Percentiles rank a stretch among this genome's conserved stretches.
These are phyloP conservation scores for Nitzschia inconspicua DNA, from an alignment of 108 stramenopile genomes.

Conservation along the genomic window DNA sequence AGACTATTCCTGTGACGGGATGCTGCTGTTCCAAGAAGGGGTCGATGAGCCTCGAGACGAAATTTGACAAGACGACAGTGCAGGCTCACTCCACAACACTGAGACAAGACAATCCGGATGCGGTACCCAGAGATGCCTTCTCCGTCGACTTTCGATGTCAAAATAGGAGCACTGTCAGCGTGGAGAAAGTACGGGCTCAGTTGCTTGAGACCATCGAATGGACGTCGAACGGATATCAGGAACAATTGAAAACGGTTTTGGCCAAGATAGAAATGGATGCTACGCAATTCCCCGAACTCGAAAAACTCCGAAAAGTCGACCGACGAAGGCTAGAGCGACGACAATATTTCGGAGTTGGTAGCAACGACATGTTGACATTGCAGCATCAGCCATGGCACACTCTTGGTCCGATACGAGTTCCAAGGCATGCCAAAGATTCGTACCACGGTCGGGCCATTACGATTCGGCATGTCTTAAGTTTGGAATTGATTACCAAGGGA, in stretches of 20 bases:
- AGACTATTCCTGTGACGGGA: conserved; percentile 12
- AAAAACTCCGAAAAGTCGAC: too few species aligned
- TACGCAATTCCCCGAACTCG: conserved; percentile 11
- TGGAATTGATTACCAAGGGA: conserved; percentile 12
- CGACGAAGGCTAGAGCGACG: not conserved
- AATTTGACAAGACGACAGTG: conserved; percentile 11
- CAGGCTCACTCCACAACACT: too few species aligned
- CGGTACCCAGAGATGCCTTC: conserved; percentile 5
- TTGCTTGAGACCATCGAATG: conserved; percentile 19
- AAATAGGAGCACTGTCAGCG: conserved; percentile 12
- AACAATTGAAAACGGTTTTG: not conserved
- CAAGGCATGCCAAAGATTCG: conserved; percentile 4
- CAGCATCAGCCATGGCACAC: not conserved
- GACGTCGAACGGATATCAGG: conserved; percentile 2
- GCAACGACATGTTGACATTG: not conserved
- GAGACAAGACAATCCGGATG: too few species aligned
- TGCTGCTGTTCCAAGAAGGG: conserved; percentile 17
- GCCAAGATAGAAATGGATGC: conserved; percentile 5
- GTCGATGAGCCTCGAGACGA: conserved; percentile 10
- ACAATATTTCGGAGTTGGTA: not conserved
- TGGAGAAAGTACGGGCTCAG: not conserved
- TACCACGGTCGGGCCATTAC: conserved; percentile 11
- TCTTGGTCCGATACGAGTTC: not conserved
- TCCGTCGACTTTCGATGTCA: conserved; percentile 9
- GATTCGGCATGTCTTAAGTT: conserved; percentile 10